Conservation (phyloP, 2,329 filamentous ascomycete genomes). For the Reticulascus tulasneorum region DNA sequence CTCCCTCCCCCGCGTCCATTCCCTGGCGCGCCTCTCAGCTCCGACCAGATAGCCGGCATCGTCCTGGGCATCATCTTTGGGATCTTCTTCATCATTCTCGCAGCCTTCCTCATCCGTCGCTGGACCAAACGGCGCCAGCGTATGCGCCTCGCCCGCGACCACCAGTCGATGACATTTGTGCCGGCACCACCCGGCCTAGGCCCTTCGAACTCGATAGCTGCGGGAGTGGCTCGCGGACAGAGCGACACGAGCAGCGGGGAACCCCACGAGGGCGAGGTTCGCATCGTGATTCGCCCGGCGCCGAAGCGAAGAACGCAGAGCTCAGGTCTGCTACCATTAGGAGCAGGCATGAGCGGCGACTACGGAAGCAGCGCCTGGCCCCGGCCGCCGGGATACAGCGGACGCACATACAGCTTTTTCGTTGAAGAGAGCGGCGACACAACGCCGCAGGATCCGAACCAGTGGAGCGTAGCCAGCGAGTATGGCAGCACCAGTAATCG, state of each 20-base stretch:
- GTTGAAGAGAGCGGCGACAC: slow-evolving; percentile 18
- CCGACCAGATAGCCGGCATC: slow-evolving; percentile 24
- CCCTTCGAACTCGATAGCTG: neutral
- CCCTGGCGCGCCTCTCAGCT: slow-evolving; percentile 11
- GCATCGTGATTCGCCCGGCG: slow-evolving; percentile 26
- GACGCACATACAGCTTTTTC: slow-evolving; percentile 20
- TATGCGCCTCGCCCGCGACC: slow-evolving; percentile 1
- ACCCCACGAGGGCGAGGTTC: slow-evolving; percentile 19
- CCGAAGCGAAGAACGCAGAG: slow-evolving; percentile 11
- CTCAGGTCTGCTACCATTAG: slow-evolving; percentile 7
- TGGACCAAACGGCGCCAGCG: slow-evolving; percentile 12
- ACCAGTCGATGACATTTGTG: slow-evolving; percentile 14
- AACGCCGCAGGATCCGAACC: slow-evolving; percentile 16
- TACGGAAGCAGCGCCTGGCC: slow-evolving; percentile 21
- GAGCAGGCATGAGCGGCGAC: too few relatives aligned
- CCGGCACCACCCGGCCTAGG: neutral
- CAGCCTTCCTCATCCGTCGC: slow-evolving; percentile 17
- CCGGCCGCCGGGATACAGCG: slow-evolving; percentile 21
- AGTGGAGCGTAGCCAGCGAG: slow-evolving; percentile 26
- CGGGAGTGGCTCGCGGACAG: neutral
- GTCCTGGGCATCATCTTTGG: slow-evolving; percentile 19
- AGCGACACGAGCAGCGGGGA: slow-evolving; percentile 7
- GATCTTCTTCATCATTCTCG: slow-evolving; percentile 18
- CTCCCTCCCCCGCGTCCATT: slow-evolving; percentile 1
- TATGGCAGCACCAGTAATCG: slow-evolving; percentile 11